phyloP scores from a whole-genome alignment of 306 rosid genomes.

The Cicer bijugum region DNA sequence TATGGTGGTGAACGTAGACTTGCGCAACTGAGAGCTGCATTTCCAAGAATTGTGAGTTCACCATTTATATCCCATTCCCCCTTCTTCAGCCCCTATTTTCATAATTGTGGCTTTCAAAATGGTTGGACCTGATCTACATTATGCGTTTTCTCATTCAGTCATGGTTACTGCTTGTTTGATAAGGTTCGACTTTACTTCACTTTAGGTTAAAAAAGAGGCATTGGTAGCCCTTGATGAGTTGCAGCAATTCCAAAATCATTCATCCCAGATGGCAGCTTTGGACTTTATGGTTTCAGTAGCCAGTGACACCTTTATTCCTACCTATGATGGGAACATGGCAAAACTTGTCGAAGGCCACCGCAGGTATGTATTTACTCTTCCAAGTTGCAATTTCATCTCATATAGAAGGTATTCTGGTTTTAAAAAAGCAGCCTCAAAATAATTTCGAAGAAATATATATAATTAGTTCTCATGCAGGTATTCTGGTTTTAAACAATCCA shows the following conservation, averaged over 20 bases:
- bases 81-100: not conserved
- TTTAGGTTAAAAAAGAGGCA: conserved; percentile 79
- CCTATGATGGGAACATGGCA: conserved; percentile 99
- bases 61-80: not conserved
- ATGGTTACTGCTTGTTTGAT: not conserved
- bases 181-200: conserved; percentile 27
- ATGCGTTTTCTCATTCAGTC: not conserved
- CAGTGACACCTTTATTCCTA: conserved; percentile 83
- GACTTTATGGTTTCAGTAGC: conserved; percentile 96
- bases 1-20: conserved; percentile 90
- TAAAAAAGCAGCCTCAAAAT: conserved; percentile 4
- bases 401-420: conserved; percentile 17
- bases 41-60: conserved; percentile 77
- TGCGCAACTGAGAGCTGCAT: conserved; percentile 70
- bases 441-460: not conserved
- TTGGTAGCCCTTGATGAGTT: conserved; percentile 74
- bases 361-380: conserved; percentile 54
- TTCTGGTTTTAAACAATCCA: conserved; percentile 77
- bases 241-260: conserved; percentile 87
- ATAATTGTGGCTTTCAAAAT: conserved; percentile 12
- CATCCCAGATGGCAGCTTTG: conserved; percentile 98
- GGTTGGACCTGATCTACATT: conserved; percentile 15
- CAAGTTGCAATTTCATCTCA: conserved; percentile 26
- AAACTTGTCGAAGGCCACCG: conserved; percentile 98
- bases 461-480: conserved; percentile 63